These are phyloP conservation scores for Voacanga thouarsii DNA, from an alignment of 257 asterid species.

Conservation along the genomic window DNA sequence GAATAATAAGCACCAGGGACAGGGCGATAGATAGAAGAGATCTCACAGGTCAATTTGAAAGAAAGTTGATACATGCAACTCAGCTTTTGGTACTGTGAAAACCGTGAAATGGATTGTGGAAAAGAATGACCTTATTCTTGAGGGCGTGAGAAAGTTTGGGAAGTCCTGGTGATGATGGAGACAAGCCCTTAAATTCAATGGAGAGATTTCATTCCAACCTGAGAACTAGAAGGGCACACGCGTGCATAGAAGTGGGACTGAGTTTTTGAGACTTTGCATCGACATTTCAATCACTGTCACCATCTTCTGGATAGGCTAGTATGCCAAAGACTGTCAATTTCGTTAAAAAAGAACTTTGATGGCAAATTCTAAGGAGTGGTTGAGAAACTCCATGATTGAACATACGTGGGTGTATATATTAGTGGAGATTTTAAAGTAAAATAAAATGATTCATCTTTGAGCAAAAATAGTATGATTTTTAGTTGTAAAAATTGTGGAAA, in stretches of 20 bases:
- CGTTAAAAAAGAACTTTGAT: constrained; percentile 40
- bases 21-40: neutral
- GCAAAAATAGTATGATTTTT: neutral
- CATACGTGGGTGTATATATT: neutral
- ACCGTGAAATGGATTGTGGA: neutral
- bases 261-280: constrained; percentile 14
- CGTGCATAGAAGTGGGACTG: constrained; percentile 13
- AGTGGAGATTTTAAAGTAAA: neutral
- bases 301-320: constrained; percentile 36
- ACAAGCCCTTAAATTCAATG: constrained; percentile 2
- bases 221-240: constrained; percentile 19
- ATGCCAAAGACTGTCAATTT: constrained; percentile 49
- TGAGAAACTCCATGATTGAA: neutral
- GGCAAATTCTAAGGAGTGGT: constrained; percentile 19
- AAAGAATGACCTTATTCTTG: constrained; percentile 4
- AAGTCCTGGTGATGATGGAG: constrained; percentile 1
- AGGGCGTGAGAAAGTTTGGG: neutral
- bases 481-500: neutral
- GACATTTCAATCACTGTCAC: constrained; percentile 26
- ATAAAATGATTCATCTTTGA: no score
- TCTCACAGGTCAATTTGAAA: constrained; percentile 5
- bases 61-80: neutral
- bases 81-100: neutral
- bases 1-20: constrained; percentile 3
- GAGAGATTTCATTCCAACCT: neutral